Evolutionary conservation across 1,139 yeast species (phyloP).

Genomic region (Blastobotrys persicus): DNA sequence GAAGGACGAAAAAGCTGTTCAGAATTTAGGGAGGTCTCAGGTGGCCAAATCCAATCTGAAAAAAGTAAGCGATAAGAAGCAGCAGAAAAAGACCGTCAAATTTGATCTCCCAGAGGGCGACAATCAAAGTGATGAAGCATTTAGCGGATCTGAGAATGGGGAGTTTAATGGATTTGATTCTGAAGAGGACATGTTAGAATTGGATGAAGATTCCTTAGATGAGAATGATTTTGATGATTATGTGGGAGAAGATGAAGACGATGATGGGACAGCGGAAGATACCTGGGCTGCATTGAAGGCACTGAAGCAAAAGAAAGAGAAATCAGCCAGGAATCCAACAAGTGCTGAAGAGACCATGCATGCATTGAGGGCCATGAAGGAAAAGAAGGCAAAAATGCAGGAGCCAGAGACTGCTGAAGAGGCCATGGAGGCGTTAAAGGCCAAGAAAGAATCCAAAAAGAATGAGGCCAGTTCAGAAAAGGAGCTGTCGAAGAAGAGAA

Average conservation of each 20-base stretch:
- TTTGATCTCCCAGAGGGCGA: constrained; percentile 11
- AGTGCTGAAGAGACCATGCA: constrained; percentile 27
- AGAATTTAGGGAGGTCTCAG: constrained; percentile 11
- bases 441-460: constrained; percentile 37
- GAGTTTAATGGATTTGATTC: constrained; percentile 23
- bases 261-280: constrained; percentile 34
- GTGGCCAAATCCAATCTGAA: constrained; percentile 21
- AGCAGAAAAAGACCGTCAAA: constrained; percentile 22
- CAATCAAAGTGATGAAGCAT: constrained; percentile 12
- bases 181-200: constrained; percentile 31
- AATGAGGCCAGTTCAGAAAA: constrained; percentile 4
- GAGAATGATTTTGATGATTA: constrained; percentile 23
- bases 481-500: constrained; percentile 16
- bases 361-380: constrained; percentile 23
- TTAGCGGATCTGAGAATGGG: constrained; percentile 22
- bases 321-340: neutral
- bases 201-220: constrained; percentile 22
- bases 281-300: constrained; percentile 48
- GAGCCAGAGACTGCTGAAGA: constrained; percentile 32
- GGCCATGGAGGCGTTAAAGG: constrained; percentile 47
- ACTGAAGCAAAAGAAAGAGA: constrained; percentile 34
- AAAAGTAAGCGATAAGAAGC: constrained; percentile 2
- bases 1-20: constrained; percentile 12
- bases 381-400: constrained; percentile 19
- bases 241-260: constrained; percentile 26